Percentiles rank a stretch among this genome's conserved stretches.
phyloP scores from a whole-genome alignment of 1,284 basidiomycete genomes.

The Sporisorium scitamineum region DNA sequence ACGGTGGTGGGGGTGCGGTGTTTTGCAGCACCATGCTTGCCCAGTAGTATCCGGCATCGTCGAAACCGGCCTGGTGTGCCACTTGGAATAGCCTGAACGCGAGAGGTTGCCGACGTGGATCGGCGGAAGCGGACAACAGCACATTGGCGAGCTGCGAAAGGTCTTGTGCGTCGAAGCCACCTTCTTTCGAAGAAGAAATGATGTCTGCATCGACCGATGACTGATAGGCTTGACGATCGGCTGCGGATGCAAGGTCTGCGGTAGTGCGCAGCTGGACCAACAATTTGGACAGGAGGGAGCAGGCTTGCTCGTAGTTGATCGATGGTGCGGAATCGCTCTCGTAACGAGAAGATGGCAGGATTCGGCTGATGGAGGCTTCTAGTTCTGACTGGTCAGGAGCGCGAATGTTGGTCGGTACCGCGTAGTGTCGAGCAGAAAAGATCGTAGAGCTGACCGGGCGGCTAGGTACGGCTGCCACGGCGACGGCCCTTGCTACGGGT shows the following conservation, averaged over 20 bases:
- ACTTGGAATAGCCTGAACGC: slow-evolving; percentile 44
- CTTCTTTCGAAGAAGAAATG: slow-evolving; percentile 6
- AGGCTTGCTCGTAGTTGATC: slow-evolving; percentile 27
- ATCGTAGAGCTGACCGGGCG: background rate
- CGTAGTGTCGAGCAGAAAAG: slow-evolving; percentile 13
- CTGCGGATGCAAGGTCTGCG: slow-evolving; percentile 21
- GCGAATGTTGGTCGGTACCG: slow-evolving; percentile 18
- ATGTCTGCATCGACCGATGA: slow-evolving; percentile 31
- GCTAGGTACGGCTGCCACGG: background rate
- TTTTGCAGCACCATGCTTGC: slow-evolving; percentile 61
- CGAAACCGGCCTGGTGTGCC: slow-evolving; percentile 40
- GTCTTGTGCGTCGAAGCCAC: slow-evolving; percentile 15
- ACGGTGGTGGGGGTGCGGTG: slow-evolving; percentile 31
- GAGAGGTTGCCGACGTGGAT: slow-evolving; percentile 50
- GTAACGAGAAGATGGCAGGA: slow-evolving; percentile 30
- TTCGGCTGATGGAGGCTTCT: slow-evolving; percentile 24
- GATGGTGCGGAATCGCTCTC: slow-evolving; percentile 3
- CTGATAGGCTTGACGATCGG: slow-evolving; percentile 35
- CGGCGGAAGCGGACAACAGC: slow-evolving; percentile 31
- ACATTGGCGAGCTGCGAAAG: slow-evolving; percentile 34
- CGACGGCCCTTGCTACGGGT: background rate
- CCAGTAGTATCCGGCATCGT: slow-evolving; percentile 61
- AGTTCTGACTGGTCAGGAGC: slow-evolving; percentile 27
- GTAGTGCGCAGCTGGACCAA: slow-evolving; percentile 43
- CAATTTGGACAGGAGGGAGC: slow-evolving; percentile 27